Conservation (phyloP, 805 yeast species). For the Spencermartinsiella europaea region DNA sequence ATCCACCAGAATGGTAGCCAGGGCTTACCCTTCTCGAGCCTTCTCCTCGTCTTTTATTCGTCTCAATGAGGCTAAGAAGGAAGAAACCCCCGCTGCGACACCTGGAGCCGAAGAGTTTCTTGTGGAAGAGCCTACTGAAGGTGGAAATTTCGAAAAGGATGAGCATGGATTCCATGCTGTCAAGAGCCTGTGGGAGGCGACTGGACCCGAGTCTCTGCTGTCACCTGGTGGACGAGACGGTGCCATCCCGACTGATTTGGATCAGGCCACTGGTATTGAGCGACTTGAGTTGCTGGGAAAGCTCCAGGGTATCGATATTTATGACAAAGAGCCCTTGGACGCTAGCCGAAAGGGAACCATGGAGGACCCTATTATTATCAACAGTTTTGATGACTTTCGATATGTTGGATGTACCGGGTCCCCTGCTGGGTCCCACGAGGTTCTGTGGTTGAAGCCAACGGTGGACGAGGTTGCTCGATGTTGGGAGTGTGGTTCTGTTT, state of each 20-base stretch:
- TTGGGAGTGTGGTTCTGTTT: conserved; percentile 98
- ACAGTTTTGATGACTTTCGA: conserved; percentile 87
- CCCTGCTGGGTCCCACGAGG: conserved; percentile 87
- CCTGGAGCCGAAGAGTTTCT: background rate
- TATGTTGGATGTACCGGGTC: conserved; percentile 97
- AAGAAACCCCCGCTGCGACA: background rate
- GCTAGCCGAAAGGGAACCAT: conserved; percentile 87
- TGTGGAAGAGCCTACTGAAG: background rate
- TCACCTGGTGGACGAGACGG: conserved; percentile 88
- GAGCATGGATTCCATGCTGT: conserved; percentile 43
- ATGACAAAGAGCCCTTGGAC: conserved; percentile 81
- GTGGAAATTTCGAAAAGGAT: conserved; percentile 29
- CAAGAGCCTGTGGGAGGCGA: conserved; percentile 64
- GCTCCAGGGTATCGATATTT: conserved; percentile 88
- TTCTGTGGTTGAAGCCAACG: conserved; percentile 90
- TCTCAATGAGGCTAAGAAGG: background rate
- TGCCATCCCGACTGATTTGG: conserved; percentile 85
- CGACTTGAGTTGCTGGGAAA: conserved; percentile 93
- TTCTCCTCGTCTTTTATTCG: background rate
- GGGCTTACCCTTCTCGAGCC: background rate
- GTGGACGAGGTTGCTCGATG: conserved; percentile 83
- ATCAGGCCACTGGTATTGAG: conserved; percentile 97
- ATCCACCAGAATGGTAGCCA: background rate
- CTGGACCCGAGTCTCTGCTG: conserved; percentile 68
- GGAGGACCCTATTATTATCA: conserved; percentile 81